phyloP scores from a whole-genome alignment of 1,284 basidiomycete species.

The Leccinum ambiguum region DNA sequence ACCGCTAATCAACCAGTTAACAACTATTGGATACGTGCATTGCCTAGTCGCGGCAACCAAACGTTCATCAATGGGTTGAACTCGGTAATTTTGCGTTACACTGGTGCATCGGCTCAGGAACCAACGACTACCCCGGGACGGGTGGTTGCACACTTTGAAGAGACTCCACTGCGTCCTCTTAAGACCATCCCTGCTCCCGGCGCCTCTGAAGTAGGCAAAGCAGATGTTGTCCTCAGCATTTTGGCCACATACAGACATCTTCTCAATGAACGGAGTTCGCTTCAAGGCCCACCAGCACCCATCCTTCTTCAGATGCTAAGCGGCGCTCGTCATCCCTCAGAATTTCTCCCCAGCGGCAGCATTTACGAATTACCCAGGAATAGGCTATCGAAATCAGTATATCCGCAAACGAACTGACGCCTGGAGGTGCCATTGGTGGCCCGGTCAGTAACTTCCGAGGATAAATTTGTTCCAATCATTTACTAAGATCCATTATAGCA shows the following conservation, averaged over 20 bases:
- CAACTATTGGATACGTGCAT: constrained; percentile 35
- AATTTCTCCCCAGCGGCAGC: constrained; percentile 45
- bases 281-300: constrained; percentile 41
- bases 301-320: constrained; percentile 54
- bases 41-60: constrained; percentile 24
- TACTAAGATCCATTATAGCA: constrained; percentile 23
- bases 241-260: constrained; percentile 26
- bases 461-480: background rate
- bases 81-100: constrained; percentile 46
- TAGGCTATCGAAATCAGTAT: constrained; percentile 46
- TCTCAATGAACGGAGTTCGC: constrained; percentile 36
- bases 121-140: constrained; percentile 30
- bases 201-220: constrained; percentile 32
- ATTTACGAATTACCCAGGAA: constrained; percentile 47
- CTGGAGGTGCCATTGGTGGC: constrained; percentile 32
- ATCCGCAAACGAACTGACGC: constrained; percentile 30
- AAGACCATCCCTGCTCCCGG: constrained; percentile 33
- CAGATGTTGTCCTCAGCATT: constrained; percentile 36
- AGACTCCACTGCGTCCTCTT: constrained; percentile 33
- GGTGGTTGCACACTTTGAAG: constrained; percentile 28
- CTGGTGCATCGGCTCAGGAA: constrained; percentile 36
- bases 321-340: constrained; percentile 40
- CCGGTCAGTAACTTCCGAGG: constrained; percentile 34
- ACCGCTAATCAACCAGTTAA: constrained; percentile 37
- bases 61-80: constrained; percentile 35